Percentiles rank a stretch among this genome's conserved stretches.
phyloP scores from a whole-genome alignment of 768 basidiomycete species.

The Suillus occidentalis region DNA sequence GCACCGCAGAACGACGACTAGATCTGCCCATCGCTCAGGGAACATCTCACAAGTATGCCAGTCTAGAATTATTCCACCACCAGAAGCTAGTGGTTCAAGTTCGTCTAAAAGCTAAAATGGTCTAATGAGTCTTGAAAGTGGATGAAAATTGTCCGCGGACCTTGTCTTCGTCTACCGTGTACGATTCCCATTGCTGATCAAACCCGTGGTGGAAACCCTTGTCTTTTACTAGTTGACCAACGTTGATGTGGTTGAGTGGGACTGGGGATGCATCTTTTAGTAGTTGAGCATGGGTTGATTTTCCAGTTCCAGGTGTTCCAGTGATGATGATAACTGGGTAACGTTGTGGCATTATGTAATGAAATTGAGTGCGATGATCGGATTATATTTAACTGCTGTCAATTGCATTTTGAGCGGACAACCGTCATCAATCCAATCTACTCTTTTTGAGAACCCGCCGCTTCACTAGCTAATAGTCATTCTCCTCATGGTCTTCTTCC shows the following conservation, averaged over 20 bases:
- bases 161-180: conserved; percentile 95
- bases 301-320: conserved; percentile 94
- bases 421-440: conserved; percentile 6
- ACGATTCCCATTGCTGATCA: conserved; percentile 94
- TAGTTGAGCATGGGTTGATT: conserved; percentile 90
- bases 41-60: conserved; percentile 95
- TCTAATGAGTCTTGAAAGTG: not conserved
- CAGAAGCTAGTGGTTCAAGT: conserved; percentile 67
- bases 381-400: not conserved
- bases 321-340: conserved; percentile 68
- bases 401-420: not conserved
- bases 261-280: conserved; percentile 70
- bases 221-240: conserved; percentile 88
- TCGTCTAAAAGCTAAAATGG: conserved; percentile 75
- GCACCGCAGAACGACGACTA: conserved; percentile 90
- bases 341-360: not conserved
- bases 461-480: no score
- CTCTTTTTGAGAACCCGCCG: conserved; percentile 8
- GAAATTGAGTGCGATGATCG: not conserved
- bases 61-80: conserved; percentile 84
- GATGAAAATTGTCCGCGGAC: conserved; percentile 40
- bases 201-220: conserved; percentile 77
- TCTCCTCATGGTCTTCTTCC: not conserved
- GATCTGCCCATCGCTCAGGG: conserved; percentile 95
- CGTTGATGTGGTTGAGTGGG: conserved; percentile 79